Conservation (phyloP, 345 rosid genomes). For the Jatropha curcas region DNA sequence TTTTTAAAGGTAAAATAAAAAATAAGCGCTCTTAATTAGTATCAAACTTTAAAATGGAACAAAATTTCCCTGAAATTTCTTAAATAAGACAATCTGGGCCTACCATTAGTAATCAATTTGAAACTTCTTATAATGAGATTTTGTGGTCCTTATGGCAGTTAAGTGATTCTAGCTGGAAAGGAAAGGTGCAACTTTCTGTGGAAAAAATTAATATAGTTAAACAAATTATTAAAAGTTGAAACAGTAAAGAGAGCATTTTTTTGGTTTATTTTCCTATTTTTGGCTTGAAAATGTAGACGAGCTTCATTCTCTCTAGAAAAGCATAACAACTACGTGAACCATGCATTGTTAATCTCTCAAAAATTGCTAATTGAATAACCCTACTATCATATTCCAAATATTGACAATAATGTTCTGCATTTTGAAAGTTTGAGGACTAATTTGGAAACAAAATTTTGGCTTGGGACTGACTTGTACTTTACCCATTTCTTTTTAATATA, state of each 20-base stretch:
- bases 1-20: neutral
- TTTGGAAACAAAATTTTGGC: neutral
- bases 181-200: neutral
- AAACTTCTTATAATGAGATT: neutral
- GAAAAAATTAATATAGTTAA: too few species aligned
- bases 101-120: neutral
- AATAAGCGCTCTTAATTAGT: neutral
- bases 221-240: neutral
- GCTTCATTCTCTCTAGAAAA: neutral
- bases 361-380: neutral
- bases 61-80: neutral
- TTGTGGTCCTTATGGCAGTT: neutral
- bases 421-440: constrained; percentile 6
- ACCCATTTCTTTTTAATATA: neutral
- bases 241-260: neutral
- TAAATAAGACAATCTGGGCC: neutral
- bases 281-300: neutral
- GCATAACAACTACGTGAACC: neutral
- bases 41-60: neutral
- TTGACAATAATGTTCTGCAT: neutral
- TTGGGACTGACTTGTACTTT: neutral
- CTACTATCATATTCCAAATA: neutral
- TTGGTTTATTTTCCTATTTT: neutral
- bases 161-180: neutral
- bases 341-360: neutral